Evolutionary conservation across 2,329 filamentous ascomycete species (phyloP), one percentile per base, ranked within the genome.

Genomic region (Aureobasidium musti): DNA sequence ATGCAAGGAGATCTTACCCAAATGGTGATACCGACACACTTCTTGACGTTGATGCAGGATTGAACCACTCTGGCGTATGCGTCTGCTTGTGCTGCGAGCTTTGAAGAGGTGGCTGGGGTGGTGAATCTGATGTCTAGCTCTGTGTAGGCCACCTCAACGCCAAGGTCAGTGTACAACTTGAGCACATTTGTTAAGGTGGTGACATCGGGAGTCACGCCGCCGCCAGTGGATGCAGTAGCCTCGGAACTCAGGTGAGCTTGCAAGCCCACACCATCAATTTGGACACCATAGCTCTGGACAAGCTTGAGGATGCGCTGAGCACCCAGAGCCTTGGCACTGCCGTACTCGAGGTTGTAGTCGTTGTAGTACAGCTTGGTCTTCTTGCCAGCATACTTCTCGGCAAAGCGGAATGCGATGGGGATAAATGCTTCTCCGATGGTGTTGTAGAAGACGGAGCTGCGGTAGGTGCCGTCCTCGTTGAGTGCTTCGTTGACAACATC

Each of bases 61-160:
- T 72, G 71, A 0, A 77, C 75, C 2, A 74, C 69, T 19, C 73
- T 70, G 14, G 74, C 79, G 67, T 83, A 87, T 37, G 82, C 81
- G 35, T 73, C 72, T 1, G 79, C 81, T 75, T 87, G 84, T 11
- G 73, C 72, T 11, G 69, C 63, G 19, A 74, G 66, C 14, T 71
- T 72, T 1, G 69, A 67, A 2, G 70, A 67, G 2, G 71, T 74
- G 3, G 71, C 70, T 1, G 76, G 75, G 1, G 72, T 72, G 35
- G 54, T 69, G 33, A 77, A 71, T 37, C 75, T 71, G 70, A 90
- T 88, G 72, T 91, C 88, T 21, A 89, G 80, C 77, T 89, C 87
- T 2, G 86, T 89, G 65, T 87, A 80, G 10, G 86, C 86, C 33
- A 88, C 80, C 69, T 89, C 85, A 23, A 84, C 79, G 21, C 80